These are phyloP conservation scores for Pisolithus thermaeus DNA, from an alignment of 1,284 basidiomycete genomes.

Conservation along the genomic window DNA sequence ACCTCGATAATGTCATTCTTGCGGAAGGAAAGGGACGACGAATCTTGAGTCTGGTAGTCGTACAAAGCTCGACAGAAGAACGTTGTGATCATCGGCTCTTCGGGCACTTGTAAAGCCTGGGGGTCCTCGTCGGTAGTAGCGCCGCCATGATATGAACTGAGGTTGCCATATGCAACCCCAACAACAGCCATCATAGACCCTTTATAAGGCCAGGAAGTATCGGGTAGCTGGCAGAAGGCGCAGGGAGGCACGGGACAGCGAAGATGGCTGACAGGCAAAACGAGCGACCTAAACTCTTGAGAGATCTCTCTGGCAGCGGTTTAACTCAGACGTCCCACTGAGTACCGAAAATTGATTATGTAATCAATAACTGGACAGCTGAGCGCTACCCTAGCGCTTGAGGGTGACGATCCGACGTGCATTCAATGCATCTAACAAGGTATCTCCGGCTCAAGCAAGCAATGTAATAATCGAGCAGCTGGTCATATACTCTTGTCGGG, in stretches of 20 bases:
- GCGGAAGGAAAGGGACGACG: slow-evolving; percentile 83
- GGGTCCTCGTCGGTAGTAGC: slow-evolving; percentile 21
- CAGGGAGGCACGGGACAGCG: slow-evolving; percentile 9
- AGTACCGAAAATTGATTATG: no score
- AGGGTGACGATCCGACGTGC: no score
- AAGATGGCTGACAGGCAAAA: slow-evolving; percentile 8
- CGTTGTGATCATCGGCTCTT: slow-evolving; percentile 57
- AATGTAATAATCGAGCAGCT: no score
- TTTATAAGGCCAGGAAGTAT: background rate
- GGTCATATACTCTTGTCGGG: no score
- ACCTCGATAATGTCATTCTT: slow-evolving; percentile 93
- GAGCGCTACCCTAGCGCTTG: no score
- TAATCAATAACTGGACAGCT: no score
- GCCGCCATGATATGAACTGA: slow-evolving; percentile 17
- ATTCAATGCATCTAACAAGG: no score
- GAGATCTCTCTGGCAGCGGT: no score
- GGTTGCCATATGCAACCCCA: slow-evolving; percentile 18
- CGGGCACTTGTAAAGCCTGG: slow-evolving; percentile 24
- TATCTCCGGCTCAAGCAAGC: no score
- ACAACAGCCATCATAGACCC: slow-evolving; percentile 23
- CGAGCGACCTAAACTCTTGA: background rate
- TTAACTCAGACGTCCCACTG: no score
- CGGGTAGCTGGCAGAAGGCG: slow-evolving; percentile 4
- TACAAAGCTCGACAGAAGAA: slow-evolving; percentile 92
- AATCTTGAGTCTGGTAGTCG: slow-evolving; percentile 85